Conservation (phyloP, 192 early-diverging fungal species). For the Neocallimastix lanati region DNA sequence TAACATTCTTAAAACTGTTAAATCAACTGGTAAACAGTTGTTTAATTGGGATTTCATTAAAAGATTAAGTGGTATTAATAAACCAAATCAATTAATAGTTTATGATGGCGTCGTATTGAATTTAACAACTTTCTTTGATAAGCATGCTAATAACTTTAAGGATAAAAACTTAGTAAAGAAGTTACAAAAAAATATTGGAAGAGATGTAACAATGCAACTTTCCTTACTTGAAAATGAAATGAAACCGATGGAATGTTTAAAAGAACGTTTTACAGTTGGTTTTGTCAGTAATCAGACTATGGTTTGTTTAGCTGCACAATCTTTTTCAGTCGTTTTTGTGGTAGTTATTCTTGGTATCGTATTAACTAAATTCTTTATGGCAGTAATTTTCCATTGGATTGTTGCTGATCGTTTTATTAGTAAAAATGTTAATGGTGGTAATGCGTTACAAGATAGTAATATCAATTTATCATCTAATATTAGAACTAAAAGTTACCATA, state of each 20-base stretch:
- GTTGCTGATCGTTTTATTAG: background rate
- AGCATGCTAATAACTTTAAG: background rate
- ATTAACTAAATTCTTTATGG: background rate
- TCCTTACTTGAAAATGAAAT: background rate
- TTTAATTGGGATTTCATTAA: background rate
- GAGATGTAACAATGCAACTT: background rate
- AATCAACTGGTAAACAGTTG: background rate
- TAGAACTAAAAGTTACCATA: background rate
- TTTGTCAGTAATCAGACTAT: background rate
- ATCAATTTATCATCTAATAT: background rate
- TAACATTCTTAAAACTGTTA: background rate
- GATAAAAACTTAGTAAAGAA: background rate
- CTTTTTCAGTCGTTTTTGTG: background rate
- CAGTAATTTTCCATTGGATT: background rate
- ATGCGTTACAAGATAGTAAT: background rate
- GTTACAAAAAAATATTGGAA: background rate
- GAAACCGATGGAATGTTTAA: background rate
- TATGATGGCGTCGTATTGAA: background rate
- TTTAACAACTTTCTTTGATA: background rate
- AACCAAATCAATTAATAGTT: background rate
- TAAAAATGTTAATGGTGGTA: background rate
- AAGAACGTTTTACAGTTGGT: background rate
- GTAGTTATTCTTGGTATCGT: background rate
- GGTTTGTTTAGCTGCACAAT: background rate
- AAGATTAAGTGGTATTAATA: background rate